phyloP scores from a whole-genome alignment of 345 rosid genomes.

The Hibiscus trionum region DNA sequence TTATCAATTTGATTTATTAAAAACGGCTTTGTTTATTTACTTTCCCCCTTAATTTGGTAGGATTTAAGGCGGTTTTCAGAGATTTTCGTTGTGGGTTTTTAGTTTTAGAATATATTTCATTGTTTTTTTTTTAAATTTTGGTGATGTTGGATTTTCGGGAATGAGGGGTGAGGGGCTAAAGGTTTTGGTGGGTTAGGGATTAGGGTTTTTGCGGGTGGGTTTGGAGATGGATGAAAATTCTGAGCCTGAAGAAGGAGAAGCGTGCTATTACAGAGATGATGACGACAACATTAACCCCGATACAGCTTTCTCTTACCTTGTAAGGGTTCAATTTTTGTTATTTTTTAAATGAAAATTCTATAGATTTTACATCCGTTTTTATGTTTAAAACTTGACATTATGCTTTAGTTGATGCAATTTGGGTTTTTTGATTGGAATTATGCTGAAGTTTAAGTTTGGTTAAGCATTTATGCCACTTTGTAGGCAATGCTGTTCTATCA shows the following conservation, averaged over 20 bases:
- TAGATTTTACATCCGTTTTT: background rate
- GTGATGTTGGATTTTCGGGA: conserved; percentile 67
- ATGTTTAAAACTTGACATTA: background rate
- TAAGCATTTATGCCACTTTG: background rate
- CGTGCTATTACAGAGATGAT: conserved; percentile 29
- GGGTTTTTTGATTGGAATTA: conserved; percentile 1
- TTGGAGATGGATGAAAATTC: conserved; percentile 43
- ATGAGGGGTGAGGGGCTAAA: conserved; percentile 27
- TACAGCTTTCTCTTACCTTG: conserved; percentile 59
- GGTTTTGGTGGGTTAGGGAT: conserved; percentile 10
- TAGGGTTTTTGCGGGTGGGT: conserved; percentile 14
- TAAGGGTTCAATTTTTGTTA: conserved; percentile 31
- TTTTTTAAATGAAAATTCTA: too few species aligned
- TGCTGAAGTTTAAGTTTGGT: conserved; percentile 9
- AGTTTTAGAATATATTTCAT: background rate
- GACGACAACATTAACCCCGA: conserved; percentile 44
- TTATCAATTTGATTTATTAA: background rate
- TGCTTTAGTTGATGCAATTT: conserved; percentile 5
- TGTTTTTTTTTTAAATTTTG: background rate
- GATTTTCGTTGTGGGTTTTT: background rate
- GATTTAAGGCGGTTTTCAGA: background rate
- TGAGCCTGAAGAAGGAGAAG: conserved; percentile 74
- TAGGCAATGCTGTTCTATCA: conserved; percentile 6
- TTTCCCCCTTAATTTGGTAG: background rate
- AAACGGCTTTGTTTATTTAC: background rate